Evolutionary conservation across 148 eudicot genomes (phyloP).

Genomic region (Nyssa sinensis): DNA sequence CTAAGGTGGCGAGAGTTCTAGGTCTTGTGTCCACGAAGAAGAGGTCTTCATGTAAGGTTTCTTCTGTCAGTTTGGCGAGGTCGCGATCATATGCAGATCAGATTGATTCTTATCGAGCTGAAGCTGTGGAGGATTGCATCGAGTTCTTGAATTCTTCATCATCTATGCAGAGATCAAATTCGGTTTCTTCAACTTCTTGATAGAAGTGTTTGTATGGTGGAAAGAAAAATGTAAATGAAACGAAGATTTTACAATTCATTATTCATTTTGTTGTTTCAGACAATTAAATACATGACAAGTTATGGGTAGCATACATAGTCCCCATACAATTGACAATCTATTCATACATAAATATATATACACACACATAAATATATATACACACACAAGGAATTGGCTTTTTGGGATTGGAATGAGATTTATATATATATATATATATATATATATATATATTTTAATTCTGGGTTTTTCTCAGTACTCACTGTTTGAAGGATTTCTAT

Average conservation of each 20-base stretch:
- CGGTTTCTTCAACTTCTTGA: constrained; percentile 28
- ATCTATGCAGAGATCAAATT: constrained; percentile 25
- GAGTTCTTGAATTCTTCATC: constrained; percentile 56
- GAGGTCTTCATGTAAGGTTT: constrained; percentile 40
- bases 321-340: too few relatives aligned
- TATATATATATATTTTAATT: too few relatives aligned
- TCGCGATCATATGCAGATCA: constrained; percentile 47
- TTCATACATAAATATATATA: too few relatives aligned
- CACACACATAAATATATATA: too few relatives aligned
- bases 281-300: neutral
- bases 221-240: neutral
- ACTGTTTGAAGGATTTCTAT: too few relatives aligned
- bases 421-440: too few relatives aligned
- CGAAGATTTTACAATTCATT: neutral
- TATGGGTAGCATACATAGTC: neutral
- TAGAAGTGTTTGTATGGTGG: neutral
- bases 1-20: constrained; percentile 29
- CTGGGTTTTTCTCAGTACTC: too few relatives aligned
- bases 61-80: constrained; percentile 40
- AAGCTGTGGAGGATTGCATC: constrained; percentile 58
- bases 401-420: too few relatives aligned
- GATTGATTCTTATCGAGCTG: constrained; percentile 49
- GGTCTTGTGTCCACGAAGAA: constrained; percentile 17
- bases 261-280: neutral
- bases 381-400: too few relatives aligned